These are phyloP conservation scores for Pichia manshurica DNA, from an alignment of 805 yeast genomes.

Conservation along the genomic window DNA sequence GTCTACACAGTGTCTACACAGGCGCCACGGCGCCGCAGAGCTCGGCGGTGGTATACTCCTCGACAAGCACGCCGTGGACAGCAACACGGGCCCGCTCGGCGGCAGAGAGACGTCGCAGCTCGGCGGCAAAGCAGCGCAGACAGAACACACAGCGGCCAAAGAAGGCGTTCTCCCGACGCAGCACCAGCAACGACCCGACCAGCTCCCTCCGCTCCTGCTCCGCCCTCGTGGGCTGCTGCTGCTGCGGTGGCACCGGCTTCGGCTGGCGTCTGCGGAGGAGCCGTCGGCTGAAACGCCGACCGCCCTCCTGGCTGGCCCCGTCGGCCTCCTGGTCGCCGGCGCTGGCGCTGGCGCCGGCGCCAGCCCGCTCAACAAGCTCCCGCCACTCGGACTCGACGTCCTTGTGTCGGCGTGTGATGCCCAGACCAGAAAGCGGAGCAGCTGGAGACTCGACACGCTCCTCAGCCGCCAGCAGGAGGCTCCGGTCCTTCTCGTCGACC, in stretches of 20 bases:
- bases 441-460: no score
- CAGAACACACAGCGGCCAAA: constrained; percentile 27
- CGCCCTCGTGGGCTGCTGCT: no score
- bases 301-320: no score
- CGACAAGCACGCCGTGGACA: neutral
- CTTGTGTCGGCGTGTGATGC: neutral
- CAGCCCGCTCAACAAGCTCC: constrained; percentile 6
- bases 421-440: neutral
- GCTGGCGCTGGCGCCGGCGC: neutral
- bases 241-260: neutral
- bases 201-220: constrained; percentile 5
- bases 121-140: constrained; percentile 20
- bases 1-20: no score
- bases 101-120: constrained; percentile 1
- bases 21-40: no score
- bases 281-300: constrained; percentile 3
- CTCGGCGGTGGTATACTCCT: neutral
- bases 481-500: no score
- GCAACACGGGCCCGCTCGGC: neutral
- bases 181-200: constrained; percentile 18
- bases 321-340: no score
- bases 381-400: constrained; percentile 10
- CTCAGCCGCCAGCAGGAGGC: no score
- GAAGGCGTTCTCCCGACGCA: constrained; percentile 19
- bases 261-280: neutral